phyloP scores from a whole-genome alignment of 345 rosid genomes.

The Eutrema japonicum region DNA sequence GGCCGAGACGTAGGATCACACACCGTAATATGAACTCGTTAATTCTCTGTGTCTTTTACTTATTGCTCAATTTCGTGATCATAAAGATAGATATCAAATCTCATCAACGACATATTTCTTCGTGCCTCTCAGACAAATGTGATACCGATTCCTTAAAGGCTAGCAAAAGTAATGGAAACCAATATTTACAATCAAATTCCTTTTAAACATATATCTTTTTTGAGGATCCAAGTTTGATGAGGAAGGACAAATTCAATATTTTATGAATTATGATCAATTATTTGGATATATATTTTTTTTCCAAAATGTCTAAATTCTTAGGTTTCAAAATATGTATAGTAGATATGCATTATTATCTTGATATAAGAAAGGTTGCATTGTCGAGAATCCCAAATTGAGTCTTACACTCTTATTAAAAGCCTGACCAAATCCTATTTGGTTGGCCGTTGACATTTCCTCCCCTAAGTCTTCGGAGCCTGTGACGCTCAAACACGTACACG shows the following conservation, averaged over 20 bases:
- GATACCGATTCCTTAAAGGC: not conserved
- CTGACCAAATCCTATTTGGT: constrained; percentile 16
- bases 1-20: too few relatives aligned
- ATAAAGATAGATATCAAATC: too few relatives aligned
- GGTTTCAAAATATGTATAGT: not conserved
- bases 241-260: not conserved
- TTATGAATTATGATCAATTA: not conserved
- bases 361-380: constrained; percentile 6
- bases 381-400: constrained; percentile 27
- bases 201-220: not conserved
- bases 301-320: not conserved
- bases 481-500: constrained; percentile 19
- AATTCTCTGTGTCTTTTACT: too few relatives aligned
- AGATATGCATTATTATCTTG: not conserved
- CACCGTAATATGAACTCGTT: too few relatives aligned
- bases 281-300: not conserved
- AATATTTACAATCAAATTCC: not conserved
- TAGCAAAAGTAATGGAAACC: not conserved
- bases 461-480: constrained; percentile 11
- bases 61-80: too few relatives aligned
- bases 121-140: not conserved
- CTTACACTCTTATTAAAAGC: constrained; percentile 21
- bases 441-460: constrained; percentile 20
- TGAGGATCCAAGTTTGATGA: not conserved
- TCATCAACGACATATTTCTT: not conserved